Evolutionary conservation across 305 asterid genomes (phyloP), one percentile per base, ranked within the genome.

Genomic region (Fraxinus dipetala): DNA sequence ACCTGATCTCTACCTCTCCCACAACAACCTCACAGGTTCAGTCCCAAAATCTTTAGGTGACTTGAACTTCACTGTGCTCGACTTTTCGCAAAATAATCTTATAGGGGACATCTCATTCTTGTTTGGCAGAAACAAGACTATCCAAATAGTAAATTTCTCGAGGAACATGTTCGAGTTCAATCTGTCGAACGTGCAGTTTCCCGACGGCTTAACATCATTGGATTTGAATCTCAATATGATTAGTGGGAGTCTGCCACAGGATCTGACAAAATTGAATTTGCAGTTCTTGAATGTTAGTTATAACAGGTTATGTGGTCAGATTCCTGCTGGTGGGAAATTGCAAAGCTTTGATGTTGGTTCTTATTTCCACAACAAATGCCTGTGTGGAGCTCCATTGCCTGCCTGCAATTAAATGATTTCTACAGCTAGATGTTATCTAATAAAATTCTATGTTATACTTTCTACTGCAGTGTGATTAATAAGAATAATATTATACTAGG

Each of bases 261-360:
- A 43, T 5, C 5, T 85, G 85, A 43, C 83, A 32, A 28, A 34
- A 11, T 54, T 81, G 73, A 9, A 73, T 9, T 43, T 86, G 79
- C 81, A 82, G 59, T 31, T 2, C 24, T 77, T 87, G 2, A 80
- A 82, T 51, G 87, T 83, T 67, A 85, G 87, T 82, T 87, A 85
- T n/a, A 85, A 85, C 48, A 83, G 80, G 63, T 81, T 87, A 2
- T 87, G 90, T 77, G 90, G 90, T 14, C 30, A 81, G 81, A 87
- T 87, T 34, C 90, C 90, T 2, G 30, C 24, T 2, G 90, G 89
- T 16, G 85, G 88, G n/a, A 14, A 6, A 11, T 34, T 87, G 61
- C 87, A 80, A 38, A 70, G 76, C 11, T 87, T 80, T 54, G 86
- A 83, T 48, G 1, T 18, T 3, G 72, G 63, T 20, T 63, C 65